Conservation (phyloP, 192 early-diverging fungal genomes). For the Coemansia sp. region DNA sequence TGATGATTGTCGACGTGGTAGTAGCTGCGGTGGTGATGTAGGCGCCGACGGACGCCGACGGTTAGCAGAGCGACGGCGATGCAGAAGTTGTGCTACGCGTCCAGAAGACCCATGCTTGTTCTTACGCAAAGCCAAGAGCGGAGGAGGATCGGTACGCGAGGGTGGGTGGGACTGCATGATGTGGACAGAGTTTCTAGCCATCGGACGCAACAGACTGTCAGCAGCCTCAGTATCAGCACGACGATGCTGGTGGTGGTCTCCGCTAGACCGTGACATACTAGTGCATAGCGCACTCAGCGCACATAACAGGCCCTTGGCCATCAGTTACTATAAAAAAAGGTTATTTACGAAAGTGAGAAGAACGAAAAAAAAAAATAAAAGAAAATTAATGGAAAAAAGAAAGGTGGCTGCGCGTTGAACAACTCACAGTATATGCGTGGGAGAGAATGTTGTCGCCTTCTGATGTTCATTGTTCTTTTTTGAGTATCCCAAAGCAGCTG, state of each 20-base stretch:
- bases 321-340: neutral
- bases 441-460: neutral
- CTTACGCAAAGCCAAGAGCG: neutral
- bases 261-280: neutral
- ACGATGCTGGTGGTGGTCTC: neutral
- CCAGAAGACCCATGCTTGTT: neutral
- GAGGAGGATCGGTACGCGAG: neutral
- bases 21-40: neutral
- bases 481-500: conserved; percentile 9
- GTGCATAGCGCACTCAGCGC: conserved; percentile 20
- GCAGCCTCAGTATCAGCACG: neutral
- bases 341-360: neutral
- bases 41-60: neutral
- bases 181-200: conserved; percentile 32
- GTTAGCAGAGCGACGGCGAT: neutral
- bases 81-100: neutral
- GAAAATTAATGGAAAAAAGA: neutral
- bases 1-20: neutral
- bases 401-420: neutral
- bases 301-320: conserved; percentile 14
- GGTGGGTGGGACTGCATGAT: conserved; percentile 22
- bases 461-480: neutral
- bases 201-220: neutral
- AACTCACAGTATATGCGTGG: neutral
- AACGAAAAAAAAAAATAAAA: neutral